phyloP scores from a whole-genome alignment of 2,329 filamentous ascomycete genomes.

The Colletotrichum spinosum region DNA sequence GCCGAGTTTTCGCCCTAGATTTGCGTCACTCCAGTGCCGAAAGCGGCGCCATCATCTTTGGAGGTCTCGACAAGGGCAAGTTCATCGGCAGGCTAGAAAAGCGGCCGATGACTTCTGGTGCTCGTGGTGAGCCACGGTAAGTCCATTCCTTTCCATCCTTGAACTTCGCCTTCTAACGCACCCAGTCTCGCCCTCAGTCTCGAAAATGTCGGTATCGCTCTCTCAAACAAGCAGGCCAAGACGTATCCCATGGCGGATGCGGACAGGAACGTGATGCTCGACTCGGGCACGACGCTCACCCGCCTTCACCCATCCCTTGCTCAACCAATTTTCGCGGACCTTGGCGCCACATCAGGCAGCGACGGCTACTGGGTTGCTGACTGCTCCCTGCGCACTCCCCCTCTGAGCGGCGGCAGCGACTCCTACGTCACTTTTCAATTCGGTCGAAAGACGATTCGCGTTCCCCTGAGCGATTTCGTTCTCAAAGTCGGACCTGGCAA shows the following conservation, averaged over 20 bases:
- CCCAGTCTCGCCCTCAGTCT: slow-evolving; percentile 49
- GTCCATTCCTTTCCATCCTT: slow-evolving; percentile 31
- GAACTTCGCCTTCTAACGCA: background rate
- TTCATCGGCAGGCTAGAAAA: slow-evolving; percentile 59
- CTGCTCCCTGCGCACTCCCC: slow-evolving; percentile 51
- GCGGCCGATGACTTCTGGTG: slow-evolving; percentile 55
- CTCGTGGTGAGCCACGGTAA: slow-evolving; percentile 46
- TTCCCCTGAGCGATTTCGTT: slow-evolving; percentile 62
- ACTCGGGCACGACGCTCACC: slow-evolving; percentile 64
- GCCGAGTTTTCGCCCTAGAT: slow-evolving; percentile 63
- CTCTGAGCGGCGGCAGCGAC: slow-evolving; percentile 45
- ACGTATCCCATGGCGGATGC: slow-evolving; percentile 41
- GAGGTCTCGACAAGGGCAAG: slow-evolving; percentile 64
- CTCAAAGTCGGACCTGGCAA: slow-evolving; percentile 51
- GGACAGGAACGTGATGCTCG: slow-evolving; percentile 59
- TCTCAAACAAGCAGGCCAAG: slow-evolving; percentile 38
- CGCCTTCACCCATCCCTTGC: slow-evolving; percentile 58
- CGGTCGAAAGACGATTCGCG: slow-evolving; percentile 52
- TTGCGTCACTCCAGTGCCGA: slow-evolving; percentile 56
- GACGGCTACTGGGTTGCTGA: slow-evolving; percentile 58
- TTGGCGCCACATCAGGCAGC: slow-evolving; percentile 54
- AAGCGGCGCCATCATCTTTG: slow-evolving; percentile 64
- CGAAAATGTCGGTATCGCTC: slow-evolving; percentile 46
- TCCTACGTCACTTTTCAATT: slow-evolving; percentile 60
- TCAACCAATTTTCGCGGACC: slow-evolving; percentile 54